Conservation (phyloP, 2,329 filamentous ascomycete species). For the Ophiocordyceps polyrhachis-furcata region DNA sequence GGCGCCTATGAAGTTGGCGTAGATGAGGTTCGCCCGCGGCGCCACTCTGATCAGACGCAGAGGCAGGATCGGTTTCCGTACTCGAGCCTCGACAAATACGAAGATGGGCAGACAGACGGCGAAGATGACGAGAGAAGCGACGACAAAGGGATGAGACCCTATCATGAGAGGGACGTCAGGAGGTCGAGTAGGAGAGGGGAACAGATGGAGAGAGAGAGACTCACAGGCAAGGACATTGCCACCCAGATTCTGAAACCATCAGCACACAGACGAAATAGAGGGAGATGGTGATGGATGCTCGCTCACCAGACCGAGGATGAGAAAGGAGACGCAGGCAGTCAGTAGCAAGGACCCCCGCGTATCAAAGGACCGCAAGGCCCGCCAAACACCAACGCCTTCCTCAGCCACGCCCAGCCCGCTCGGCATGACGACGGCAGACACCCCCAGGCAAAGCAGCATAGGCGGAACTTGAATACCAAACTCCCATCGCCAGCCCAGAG, state of each 20-base stretch:
- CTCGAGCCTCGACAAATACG: constrained; percentile 30
- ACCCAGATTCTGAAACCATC: constrained; percentile 29
- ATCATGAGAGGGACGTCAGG: background rate
- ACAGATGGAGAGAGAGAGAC: constrained; percentile 4
- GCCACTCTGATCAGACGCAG: constrained; percentile 28
- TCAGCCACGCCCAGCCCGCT: constrained; percentile 29
- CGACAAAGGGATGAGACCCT: constrained; percentile 40
- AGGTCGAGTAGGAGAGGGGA: too few species aligned
- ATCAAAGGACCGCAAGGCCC: constrained; percentile 38
- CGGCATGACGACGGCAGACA: constrained; percentile 31
- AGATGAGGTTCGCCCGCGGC: constrained; percentile 38
- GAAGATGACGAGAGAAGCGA: constrained; percentile 30
- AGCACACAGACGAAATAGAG: background rate
- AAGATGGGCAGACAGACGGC: constrained; percentile 29
- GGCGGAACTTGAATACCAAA: constrained; percentile 43
- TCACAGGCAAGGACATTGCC: constrained; percentile 43
- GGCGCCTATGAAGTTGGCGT: constrained; percentile 32
- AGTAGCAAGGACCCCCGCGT: constrained; percentile 33
- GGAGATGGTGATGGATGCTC: background rate
- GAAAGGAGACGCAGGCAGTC: constrained; percentile 31
- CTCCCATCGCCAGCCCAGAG: constrained; percentile 55
- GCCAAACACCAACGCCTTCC: constrained; percentile 20
- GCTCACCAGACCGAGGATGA: constrained; percentile 38
- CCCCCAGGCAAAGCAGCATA: constrained; percentile 24
- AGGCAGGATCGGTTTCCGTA: constrained; percentile 39